phyloP scores from a whole-genome alignment of 2,329 filamentous ascomycete species.

The Akanthomyces lecanii region DNA sequence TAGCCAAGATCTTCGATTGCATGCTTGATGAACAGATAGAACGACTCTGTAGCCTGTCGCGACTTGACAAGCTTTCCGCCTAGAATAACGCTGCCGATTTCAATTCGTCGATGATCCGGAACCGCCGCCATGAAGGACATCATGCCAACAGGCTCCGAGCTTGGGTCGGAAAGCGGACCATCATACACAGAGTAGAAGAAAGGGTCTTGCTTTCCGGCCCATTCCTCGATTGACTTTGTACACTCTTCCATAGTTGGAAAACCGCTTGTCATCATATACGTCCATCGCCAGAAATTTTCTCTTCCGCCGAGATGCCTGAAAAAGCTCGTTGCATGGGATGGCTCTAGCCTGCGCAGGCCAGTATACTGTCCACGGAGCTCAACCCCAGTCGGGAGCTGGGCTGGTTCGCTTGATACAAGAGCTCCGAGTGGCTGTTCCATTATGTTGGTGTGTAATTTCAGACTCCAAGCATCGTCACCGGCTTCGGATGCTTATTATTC shows the following conservation, averaged over 20 bases:
- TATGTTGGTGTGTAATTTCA: background rate
- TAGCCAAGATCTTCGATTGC: conserved; percentile 52
- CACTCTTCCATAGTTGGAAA: conserved; percentile 23
- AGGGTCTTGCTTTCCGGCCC: conserved; percentile 30
- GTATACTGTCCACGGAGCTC: conserved; percentile 30
- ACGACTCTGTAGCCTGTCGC: conserved; percentile 51
- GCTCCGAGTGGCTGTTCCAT: conserved; percentile 11
- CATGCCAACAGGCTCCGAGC: conserved; percentile 37
- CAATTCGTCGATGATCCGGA: conserved; percentile 45
- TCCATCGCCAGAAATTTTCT: conserved; percentile 31
- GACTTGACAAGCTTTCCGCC: conserved; percentile 48
- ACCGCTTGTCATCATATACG: conserved; percentile 29
- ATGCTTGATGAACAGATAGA: conserved; percentile 51
- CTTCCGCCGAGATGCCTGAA: conserved; percentile 32
- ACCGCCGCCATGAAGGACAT: conserved; percentile 45
- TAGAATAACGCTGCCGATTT: conserved; percentile 55
- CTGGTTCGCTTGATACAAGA: background rate
- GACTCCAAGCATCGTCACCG: background rate
- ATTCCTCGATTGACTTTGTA: conserved; percentile 21
- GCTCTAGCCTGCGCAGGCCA: conserved; percentile 27
- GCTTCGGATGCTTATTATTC: background rate
- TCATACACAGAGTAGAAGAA: conserved; percentile 44
- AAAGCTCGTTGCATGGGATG: conserved; percentile 26
- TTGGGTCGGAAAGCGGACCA: conserved; percentile 21
- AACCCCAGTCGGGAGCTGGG: background rate